Evolutionary conservation across 371 early-diverging fungal species (phyloP), one percentile per base, ranked within the genome.

Genomic region (Haplosporangium sp.): DNA sequence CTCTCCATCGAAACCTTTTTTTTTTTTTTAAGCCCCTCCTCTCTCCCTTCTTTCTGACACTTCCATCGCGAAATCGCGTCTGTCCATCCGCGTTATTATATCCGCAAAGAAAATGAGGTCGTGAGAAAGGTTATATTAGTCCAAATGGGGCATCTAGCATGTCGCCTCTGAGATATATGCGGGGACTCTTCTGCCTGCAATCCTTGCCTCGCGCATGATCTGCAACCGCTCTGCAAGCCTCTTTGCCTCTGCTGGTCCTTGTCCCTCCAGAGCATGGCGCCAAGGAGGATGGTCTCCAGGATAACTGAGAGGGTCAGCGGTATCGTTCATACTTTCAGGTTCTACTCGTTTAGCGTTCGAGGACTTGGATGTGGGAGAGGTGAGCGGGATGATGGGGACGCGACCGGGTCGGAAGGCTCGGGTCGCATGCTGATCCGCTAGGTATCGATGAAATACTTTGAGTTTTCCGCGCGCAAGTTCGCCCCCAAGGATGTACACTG

Each of bases 341-440:
- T 9, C 16, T 21, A 12, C n/a, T 23, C 11, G 18, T 37, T 46
- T 45, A 5, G 10, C 11, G 29, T 29, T 29, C 29, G 4, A 29
- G 4, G 29, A 9, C 9, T 8, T 6, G 8, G 61, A 16, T 38
- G n/a, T 20, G 36, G 45, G 6, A 6, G 55, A 48, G 6, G 53
- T 16, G 0, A n/a, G 20, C 14, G 68, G 55, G 0, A 42, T 11
- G 43, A 79, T 55, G 23, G 62, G 59, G 38, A 79, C 40, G 0
- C 79, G 67, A n/a, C 73, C 79, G 2, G 79, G 79, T 6, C 79
- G 72, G 66, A 79, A 79, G 16, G 79, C 73, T 14, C 79, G 67
- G 5, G 79, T 79, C 9, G 45, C 8, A 18, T 68, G 50, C 6
- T 18, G 29, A 37, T 79, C 79, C 0, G 66, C 65, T 4, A 68